Evolutionary conservation across 495 filamentous ascomycete genomes (phyloP), one percentile per base, ranked within the genome.

Genomic region (Neurospora sp.): DNA sequence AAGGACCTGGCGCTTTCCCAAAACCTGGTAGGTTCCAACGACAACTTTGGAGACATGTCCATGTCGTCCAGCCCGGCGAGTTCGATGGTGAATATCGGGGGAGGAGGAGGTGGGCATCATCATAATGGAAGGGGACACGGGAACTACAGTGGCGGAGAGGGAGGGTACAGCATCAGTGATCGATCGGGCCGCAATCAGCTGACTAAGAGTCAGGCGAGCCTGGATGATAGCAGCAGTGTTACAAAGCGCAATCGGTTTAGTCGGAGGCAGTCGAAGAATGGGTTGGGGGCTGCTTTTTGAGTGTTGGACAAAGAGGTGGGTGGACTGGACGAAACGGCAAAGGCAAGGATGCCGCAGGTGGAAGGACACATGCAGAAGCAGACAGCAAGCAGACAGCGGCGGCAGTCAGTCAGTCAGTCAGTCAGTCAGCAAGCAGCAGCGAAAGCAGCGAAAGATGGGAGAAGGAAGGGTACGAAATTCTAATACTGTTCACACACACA

Each of bases 201-300:
- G 11, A 87, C 77, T 42, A 89, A 87, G 78, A 88, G 85, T 77
- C 86, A 88, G 73, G 85, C 82, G 40, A 88, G 86, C 76, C 72
- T 88, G 39, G 84, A 86, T 42, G 90, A 93, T 42, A 87, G 86
- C 20, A 77, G 86, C 18, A 76, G 76, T 42, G 78, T 82, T 37
- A 66, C 48, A 6, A 59, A 86, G 76, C 88, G 89, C 70, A 93
- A 96, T 80, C 86, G 94, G 41, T 98, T 98, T 82, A 95, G 92
- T 81, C 93, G 93, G 79, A 86, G 94, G 73, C 92, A 96, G 82
- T 94, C 92, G 9, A 97, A 96, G 83, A 96, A 92, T 78, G 94
- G 94, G 23, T 86, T 97, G 37, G 92, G 93, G 14, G 91, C 94
- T 42, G 76, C 79, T 37, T 81, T 81, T 69, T 81, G 72, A 31